A percentile compares a stretch with the other conserved stretches of the same genome.
Evolutionary conservation across 805 yeast species (phyloP).

Genomic region (Candida palmyrensis): DNA sequence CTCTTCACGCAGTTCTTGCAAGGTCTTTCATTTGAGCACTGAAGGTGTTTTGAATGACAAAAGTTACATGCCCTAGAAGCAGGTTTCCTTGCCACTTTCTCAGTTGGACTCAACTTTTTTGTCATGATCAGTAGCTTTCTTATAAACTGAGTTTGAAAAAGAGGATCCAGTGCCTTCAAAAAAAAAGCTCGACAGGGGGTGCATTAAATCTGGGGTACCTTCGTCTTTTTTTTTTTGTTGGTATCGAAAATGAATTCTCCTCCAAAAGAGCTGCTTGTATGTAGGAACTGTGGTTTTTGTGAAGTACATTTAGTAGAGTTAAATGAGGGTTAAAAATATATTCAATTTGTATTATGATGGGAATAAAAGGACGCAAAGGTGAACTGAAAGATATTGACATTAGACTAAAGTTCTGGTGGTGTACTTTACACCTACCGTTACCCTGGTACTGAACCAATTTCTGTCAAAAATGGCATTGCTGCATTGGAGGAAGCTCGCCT

Average conservation of each 20-base stretch:
- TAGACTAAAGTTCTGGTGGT: too few species aligned
- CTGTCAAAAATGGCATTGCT: too few species aligned
- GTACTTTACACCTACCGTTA: too few species aligned
- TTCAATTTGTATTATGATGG: too few species aligned
- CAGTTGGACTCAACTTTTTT: conserved; percentile 48
- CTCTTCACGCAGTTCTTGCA: conserved; percentile 68
- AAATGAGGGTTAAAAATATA: too few species aligned
- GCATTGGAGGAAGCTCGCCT: too few species aligned
- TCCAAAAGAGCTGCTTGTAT: too few species aligned
- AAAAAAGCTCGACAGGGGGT: not conserved
- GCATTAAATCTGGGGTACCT: conserved; percentile 2
- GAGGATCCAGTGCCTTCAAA: not conserved
- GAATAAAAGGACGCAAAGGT: too few species aligned
- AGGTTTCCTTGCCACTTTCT: conserved; percentile 54
- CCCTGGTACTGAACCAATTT: too few species aligned
- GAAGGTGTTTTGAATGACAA: conserved; percentile 70
- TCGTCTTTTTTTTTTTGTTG: not conserved
- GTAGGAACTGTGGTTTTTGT: too few species aligned
- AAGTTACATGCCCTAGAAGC: conserved; percentile 66
- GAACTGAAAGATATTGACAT: too few species aligned
- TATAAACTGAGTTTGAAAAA: not conserved
- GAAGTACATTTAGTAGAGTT: too few species aligned
- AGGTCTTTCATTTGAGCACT: conserved; percentile 66
- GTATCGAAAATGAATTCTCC: not conserved
- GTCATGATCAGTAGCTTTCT: conserved; percentile 42